These are phyloP conservation scores for Pseudocercospora macadamiae DNA, from an alignment of 2,329 filamentous ascomycete species.

Conservation along the genomic window DNA sequence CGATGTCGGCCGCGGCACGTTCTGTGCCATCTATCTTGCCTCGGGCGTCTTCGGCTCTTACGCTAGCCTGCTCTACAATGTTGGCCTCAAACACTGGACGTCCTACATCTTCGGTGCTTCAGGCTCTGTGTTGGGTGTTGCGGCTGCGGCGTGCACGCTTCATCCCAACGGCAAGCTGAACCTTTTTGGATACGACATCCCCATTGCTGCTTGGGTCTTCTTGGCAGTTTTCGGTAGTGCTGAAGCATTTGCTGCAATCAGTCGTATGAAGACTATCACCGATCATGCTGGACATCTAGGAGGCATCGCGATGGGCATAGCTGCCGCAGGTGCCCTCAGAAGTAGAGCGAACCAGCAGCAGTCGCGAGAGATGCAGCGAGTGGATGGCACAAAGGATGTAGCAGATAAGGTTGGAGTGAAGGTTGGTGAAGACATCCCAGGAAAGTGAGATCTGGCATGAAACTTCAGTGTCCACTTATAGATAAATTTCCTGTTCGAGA, in stretches of 20 bases:
- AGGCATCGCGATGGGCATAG: conserved; percentile 30
- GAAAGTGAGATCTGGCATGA: neutral
- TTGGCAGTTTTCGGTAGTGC: conserved; percentile 39
- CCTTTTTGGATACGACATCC: conserved; percentile 36
- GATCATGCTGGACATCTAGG: conserved; percentile 43
- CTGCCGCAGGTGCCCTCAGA: conserved; percentile 15
- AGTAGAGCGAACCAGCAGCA: neutral
- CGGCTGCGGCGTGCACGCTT: conserved; percentile 59
- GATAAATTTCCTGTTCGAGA: neutral
- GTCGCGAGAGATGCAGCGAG: neutral
- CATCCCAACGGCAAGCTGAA: conserved; percentile 32
- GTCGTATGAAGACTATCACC: conserved; percentile 29
- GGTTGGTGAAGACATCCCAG: neutral
- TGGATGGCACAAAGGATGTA: neutral
- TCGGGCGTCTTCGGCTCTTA: conserved; percentile 63
- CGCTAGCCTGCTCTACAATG: conserved; percentile 56
- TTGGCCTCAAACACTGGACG: conserved; percentile 47
- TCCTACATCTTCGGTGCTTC: conserved; percentile 67
- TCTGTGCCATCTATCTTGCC: conserved; percentile 68
- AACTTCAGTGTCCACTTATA: neutral
- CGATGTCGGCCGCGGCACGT: conserved; percentile 69
- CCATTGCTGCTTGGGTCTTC: conserved; percentile 42
- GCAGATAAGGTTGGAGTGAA: neutral
- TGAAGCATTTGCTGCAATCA: conserved; percentile 32
- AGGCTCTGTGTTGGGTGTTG: conserved; percentile 64